phyloP scores from a whole-genome alignment of 75 land plant species.

The Cunninghamia lanceolata region DNA sequence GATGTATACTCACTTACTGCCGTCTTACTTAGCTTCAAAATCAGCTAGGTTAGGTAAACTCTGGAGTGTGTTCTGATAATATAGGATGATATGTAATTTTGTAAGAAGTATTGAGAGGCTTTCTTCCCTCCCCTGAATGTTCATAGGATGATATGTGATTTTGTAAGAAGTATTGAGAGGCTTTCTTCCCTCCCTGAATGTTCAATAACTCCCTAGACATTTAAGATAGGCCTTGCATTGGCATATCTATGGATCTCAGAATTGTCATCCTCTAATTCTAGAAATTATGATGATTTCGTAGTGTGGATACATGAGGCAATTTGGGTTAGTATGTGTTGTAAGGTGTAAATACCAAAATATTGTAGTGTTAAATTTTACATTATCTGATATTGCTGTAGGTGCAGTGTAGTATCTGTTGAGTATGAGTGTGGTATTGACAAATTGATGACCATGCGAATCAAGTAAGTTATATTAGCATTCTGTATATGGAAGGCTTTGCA shows the following conservation, averaged over 20 bases:
- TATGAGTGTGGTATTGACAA: not conserved
- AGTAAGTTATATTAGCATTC: not conserved
- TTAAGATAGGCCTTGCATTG: not conserved
- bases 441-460: not conserved
- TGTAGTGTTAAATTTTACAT: not conserved
- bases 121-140: too few species aligned
- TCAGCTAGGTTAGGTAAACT: not conserved
- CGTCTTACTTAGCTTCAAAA: not conserved
- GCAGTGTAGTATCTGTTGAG: too few species aligned
- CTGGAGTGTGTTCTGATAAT: not conserved
- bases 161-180: not conserved
- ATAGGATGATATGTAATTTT: not conserved
- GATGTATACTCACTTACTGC: not conserved
- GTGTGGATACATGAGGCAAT: not conserved
- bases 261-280: not conserved
- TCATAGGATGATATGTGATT: not conserved
- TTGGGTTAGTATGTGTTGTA: not conserved
- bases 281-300: not conserved
- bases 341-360: not conserved
- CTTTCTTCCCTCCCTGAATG: not conserved
- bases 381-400: too few species aligned
- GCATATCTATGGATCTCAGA: not conserved
- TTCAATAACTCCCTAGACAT: not conserved
- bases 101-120: not conserved
- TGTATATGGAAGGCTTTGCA: not conserved